Evolutionary conservation across 371 early-diverging fungal species (phyloP).

Genomic region (Syncephalastrum racemosum): DNA sequence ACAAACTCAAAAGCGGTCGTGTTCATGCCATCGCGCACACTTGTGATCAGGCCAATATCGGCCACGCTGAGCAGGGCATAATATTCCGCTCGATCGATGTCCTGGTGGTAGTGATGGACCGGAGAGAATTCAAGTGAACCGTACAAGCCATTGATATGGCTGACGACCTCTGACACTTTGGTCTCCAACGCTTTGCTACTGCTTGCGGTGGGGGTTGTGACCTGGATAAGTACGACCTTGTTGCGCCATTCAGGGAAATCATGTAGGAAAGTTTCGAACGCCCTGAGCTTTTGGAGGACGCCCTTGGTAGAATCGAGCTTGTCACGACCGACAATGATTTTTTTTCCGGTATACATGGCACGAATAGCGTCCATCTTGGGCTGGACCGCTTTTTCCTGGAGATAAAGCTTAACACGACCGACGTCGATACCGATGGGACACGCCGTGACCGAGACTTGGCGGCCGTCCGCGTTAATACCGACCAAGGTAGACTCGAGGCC

Average conservation of each 20-base stretch:
- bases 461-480: slow-evolving; percentile 74
- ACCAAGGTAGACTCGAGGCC: slow-evolving; percentile 82
- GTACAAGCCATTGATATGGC: slow-evolving; percentile 88
- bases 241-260: slow-evolving; percentile 88
- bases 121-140: slow-evolving; percentile 94
- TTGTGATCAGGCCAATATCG: slow-evolving; percentile 94
- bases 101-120: slow-evolving; percentile 92
- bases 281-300: slow-evolving; percentile 93
- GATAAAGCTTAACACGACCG: slow-evolving; percentile 40
- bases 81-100: slow-evolving; percentile 92
- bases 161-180: slow-evolving; percentile 84
- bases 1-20: slow-evolving; percentile 97
- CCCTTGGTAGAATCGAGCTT: slow-evolving; percentile 98
- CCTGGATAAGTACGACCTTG: slow-evolving; percentile 88
- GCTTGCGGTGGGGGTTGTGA: slow-evolving; percentile 54
- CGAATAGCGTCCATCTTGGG: slow-evolving; percentile 76
- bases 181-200: slow-evolving; percentile 71
- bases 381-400: slow-evolving; percentile 52
- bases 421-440: slow-evolving; percentile 98
- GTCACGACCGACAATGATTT: slow-evolving; percentile 96
- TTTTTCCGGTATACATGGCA: slow-evolving; percentile 88
- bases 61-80: slow-evolving; percentile 91
- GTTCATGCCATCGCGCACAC: slow-evolving; percentile 99
- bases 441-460: slow-evolving; percentile 79
- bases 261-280: slow-evolving; percentile 88